Evolutionary conservation across 2,329 filamentous ascomycete species (phyloP).

Genomic region (Phialophora verrucosa): DNA sequence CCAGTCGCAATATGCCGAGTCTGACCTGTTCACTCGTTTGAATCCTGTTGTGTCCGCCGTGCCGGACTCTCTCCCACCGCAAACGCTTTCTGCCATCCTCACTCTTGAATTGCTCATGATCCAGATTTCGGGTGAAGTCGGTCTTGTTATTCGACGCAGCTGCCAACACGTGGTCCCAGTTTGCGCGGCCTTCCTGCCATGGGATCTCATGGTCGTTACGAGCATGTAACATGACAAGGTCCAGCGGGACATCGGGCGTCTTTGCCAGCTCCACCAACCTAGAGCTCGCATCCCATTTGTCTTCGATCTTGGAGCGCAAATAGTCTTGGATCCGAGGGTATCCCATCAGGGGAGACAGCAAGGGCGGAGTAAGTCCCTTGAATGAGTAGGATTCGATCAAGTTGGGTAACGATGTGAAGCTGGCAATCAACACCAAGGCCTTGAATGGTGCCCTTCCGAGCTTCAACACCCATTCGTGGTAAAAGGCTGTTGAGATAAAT

Average conservation of each 20-base stretch:
- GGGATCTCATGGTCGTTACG: slow-evolving; percentile 82
- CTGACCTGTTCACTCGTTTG: slow-evolving; percentile 37
- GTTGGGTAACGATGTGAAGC: slow-evolving; percentile 75
- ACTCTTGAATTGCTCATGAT: slow-evolving; percentile 34
- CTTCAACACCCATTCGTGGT: slow-evolving; percentile 56
- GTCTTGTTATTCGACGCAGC: slow-evolving; percentile 35
- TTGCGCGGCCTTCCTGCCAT: slow-evolving; percentile 57
- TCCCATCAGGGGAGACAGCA: slow-evolving; percentile 74
- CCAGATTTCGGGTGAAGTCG: slow-evolving; percentile 26
- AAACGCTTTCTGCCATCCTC: slow-evolving; percentile 47
- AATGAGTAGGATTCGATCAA: slow-evolving; percentile 80
- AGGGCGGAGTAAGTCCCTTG: slow-evolving; percentile 72
- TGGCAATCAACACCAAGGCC: slow-evolving; percentile 77
- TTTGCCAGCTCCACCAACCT: slow-evolving; percentile 66
- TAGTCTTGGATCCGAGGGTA: slow-evolving; percentile 69
- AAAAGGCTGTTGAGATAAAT: slow-evolving; percentile 76
- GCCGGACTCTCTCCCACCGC: slow-evolving; percentile 51
- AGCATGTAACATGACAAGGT: slow-evolving; percentile 78
- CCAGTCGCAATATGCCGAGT: slow-evolving; percentile 29
- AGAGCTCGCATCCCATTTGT: slow-evolving; percentile 77
- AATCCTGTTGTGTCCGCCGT: slow-evolving; percentile 47
- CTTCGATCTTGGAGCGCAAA: slow-evolving; percentile 70
- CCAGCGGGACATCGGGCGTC: slow-evolving; percentile 60
- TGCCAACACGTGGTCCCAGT: slow-evolving; percentile 47
- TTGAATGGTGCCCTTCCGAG: slow-evolving; percentile 68